Evolutionary conservation across 108 stramenopile genomes (phyloP).

Genomic region (Nitzschia inconspicua): DNA sequence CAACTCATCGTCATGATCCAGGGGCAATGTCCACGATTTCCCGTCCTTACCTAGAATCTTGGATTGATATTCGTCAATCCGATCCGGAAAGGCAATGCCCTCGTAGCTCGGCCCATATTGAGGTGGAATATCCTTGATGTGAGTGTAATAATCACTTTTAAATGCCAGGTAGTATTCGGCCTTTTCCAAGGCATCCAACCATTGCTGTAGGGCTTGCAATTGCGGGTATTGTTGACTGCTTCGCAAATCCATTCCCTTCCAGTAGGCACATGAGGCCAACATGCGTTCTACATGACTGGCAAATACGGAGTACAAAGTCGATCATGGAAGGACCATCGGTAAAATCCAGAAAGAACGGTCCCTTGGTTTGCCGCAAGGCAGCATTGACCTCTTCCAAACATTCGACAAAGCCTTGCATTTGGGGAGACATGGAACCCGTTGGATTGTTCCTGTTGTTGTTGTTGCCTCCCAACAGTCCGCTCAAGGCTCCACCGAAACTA

Average conservation of each 20-base stretch:
- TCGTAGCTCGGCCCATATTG: conserved; percentile 58
- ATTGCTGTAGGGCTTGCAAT: conserved; percentile 62
- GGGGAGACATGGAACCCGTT: conserved; percentile 39
- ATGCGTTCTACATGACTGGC: conserved; percentile 87
- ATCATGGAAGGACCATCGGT: conserved; percentile 87
- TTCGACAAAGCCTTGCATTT: conserved; percentile 73
- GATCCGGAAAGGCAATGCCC: conserved; percentile 31
- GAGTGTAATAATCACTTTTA: conserved; percentile 63
- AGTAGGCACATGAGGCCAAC: conserved; percentile 87
- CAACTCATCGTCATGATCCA: conserved; percentile 67
- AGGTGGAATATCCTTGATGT: conserved; percentile 72
- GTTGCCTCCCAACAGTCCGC: conserved; percentile 28
- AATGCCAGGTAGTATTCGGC: conserved; percentile 82
- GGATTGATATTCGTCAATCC: not conserved
- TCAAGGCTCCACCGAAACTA: conserved; percentile 43
- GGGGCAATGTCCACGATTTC: conserved; percentile 64
- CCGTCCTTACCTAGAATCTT: not conserved
- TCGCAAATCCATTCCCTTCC: conserved; percentile 86
- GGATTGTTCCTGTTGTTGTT: not conserved
- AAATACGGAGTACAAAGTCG: conserved; percentile 91
- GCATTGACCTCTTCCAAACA: conserved; percentile 75
- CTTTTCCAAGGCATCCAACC: conserved; percentile 93
- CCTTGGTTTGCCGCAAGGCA: conserved; percentile 57
- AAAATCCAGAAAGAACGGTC: conserved; percentile 91
- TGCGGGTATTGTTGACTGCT: conserved; percentile 22